Base-by-base conservation (phyloP, 208 protist species). In the Angomonas deanei region DNA sequence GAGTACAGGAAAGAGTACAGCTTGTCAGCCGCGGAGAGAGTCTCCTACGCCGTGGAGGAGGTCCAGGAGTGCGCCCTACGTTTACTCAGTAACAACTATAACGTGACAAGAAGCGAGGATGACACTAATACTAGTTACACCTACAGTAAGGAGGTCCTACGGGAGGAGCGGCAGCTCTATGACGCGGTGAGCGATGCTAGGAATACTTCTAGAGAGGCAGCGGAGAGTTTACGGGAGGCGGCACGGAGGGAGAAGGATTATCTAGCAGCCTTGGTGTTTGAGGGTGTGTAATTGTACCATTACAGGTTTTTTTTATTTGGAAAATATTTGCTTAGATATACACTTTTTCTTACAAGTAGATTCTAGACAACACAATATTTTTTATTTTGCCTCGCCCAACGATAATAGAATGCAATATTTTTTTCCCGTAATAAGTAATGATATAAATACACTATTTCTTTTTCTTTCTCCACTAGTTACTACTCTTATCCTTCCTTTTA, bases 11-110 rank as follows among this genome's bases (percentile, higher is more conserved):
- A 4, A 52, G 46, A 8, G 46, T 4, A 33, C 5, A 4, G 42
- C 53, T 34, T 30, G 6, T 13, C 53, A 3, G 17, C 53, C 5
- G 39, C 28, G 3, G 53, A 8, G 5, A 23, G 53, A 2, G 15
- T 59, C 17, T 21, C 17, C 15, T 13, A n/a, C 6, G 53, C 53
- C 6, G 53, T 59, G 3, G 53, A 34, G 6, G 13, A 24, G 53
- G 53, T 59, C 15, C 53, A 59, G 30, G 53, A 39, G 28, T 59
- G 53, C n/a, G 53, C 53, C 30, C 53, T 59, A 13, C 53, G 53
- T 30, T 23, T 39, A 2, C 53, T 59, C 24, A 60, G 67, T 15
- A 36, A n/a, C 58, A 4, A 63, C 39, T 36, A 47, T 30, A 26
- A 32, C 54, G 39, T 8, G 30, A 11, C 15, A 11, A 60, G n/a